Percentiles rank a stretch among this genome's conserved stretches.
phyloP scores from a whole-genome alignment of 345 rosid genomes.

The Hibiscus tridactylites region DNA sequence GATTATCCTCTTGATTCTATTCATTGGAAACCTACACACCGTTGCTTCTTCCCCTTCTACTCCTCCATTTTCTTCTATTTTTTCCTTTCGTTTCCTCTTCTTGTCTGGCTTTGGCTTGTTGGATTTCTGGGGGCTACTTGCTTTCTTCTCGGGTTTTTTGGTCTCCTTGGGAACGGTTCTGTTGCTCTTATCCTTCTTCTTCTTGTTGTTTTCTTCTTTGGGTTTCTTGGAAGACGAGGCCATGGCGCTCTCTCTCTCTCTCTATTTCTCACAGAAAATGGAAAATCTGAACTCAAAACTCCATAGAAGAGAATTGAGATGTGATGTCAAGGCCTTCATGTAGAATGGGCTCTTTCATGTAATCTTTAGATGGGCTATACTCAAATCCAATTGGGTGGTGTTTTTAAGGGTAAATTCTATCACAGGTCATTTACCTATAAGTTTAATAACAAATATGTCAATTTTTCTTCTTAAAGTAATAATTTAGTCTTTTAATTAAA shows the following conservation, averaged over 20 bases:
- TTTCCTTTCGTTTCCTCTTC: conserved; percentile 19
- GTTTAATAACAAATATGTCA: too few relatives aligned
- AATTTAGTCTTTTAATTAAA: too few relatives aligned
- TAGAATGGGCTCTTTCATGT: background rate
- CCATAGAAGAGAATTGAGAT: background rate
- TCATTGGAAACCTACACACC: conserved; percentile 55
- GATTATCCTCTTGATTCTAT: conserved; percentile 59
- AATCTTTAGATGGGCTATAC: background rate
- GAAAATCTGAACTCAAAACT: background rate
- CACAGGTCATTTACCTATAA: too few relatives aligned
- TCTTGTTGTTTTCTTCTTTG: background rate
- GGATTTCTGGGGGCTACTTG: background rate
- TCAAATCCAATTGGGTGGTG: too few relatives aligned
- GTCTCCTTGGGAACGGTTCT: background rate
- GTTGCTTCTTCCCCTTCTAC: conserved; percentile 27
- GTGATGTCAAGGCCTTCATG: background rate
- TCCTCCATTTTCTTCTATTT: conserved; percentile 14
- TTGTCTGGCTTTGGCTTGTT: conserved; percentile 4
- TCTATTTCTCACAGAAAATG: background rate
- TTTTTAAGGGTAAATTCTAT: too few relatives aligned
- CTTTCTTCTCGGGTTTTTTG: conserved; percentile 4
- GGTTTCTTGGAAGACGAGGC: conserved; percentile 12
- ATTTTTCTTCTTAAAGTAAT: too few relatives aligned
- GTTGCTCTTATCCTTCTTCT: background rate
- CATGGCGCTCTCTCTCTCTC: background rate